Evolutionary conservation across 345 rosid genomes (phyloP).

Genomic region (Acer saccharum): DNA sequence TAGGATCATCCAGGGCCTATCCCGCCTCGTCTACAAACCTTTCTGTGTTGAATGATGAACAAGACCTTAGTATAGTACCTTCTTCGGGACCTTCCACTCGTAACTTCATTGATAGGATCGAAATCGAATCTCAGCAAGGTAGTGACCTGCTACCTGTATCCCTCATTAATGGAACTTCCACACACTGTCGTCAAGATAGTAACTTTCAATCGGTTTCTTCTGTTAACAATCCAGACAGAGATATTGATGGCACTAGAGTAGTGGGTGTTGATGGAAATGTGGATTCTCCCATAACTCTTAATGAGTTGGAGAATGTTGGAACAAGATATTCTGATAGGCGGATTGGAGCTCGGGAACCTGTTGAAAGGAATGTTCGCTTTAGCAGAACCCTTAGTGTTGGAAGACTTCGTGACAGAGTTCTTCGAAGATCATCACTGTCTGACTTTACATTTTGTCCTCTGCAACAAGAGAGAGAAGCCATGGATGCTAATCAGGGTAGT

Average conservation of each 20-base stretch:
- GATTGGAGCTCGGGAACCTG: slow-evolving; percentile 59
- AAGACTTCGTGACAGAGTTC: slow-evolving; percentile 96
- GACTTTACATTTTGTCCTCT: slow-evolving; percentile 56
- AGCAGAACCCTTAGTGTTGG: slow-evolving; percentile 97
- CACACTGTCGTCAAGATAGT: slow-evolving; percentile 23
- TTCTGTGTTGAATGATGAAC: slow-evolving; percentile 34
- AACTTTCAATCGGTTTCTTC: slow-evolving; percentile 29
- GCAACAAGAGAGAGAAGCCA: slow-evolving; percentile 50
- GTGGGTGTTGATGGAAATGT: slow-evolving; percentile 39
- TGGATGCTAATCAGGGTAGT: slow-evolving; percentile 44
- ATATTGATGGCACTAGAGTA: slow-evolving; percentile 28
- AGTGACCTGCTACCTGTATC: slow-evolving; percentile 20
- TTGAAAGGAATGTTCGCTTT: slow-evolving; percentile 80
- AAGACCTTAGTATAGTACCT: slow-evolving; percentile 19
- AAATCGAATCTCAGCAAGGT: slow-evolving; percentile 37
- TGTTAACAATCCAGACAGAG: slow-evolving; percentile 32
- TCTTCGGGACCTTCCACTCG: slow-evolving; percentile 34
- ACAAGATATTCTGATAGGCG: slow-evolving; percentile 58
- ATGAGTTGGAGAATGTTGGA: slow-evolving; percentile 47
- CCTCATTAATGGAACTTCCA: neutral
- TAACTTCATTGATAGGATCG: slow-evolving; percentile 32
- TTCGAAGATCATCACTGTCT: slow-evolving; percentile 71
- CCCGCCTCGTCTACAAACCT: slow-evolving; percentile 29
- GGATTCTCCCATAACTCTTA: slow-evolving; percentile 32
- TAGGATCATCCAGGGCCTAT: slow-evolving; percentile 74